A percentile compares a stretch with the other conserved stretches of the same genome.
These are phyloP conservation scores for Emergomyces orientalis DNA, from an alignment of 2,329 filamentous ascomycete genomes.

Conservation along the genomic window DNA sequence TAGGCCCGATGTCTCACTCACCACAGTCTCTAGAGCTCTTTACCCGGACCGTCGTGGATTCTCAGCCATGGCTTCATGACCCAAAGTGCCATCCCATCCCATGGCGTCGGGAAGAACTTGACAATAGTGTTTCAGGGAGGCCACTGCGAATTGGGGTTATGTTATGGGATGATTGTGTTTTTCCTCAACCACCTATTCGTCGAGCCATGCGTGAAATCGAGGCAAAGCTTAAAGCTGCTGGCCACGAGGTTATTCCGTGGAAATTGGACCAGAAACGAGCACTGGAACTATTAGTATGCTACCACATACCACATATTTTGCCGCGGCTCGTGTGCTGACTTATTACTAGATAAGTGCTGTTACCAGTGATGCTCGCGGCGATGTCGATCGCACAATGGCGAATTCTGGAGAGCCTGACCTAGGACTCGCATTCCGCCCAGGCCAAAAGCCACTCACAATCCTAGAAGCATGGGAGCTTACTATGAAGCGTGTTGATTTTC, in stretches of 20 bases:
- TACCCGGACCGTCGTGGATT: constrained; percentile 25
- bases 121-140: constrained; percentile 19
- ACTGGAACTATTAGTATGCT: constrained; percentile 3
- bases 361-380: constrained; percentile 48
- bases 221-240: constrained; percentile 44
- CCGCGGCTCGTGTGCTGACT: constrained; percentile 33
- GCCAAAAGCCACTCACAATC: constrained; percentile 4
- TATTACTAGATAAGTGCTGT: constrained; percentile 35
- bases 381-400: constrained; percentile 43
- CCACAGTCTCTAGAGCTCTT: constrained; percentile 20
- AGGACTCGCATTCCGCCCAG: constrained; percentile 22
- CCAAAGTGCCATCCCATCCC: constrained; percentile 28
- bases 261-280: constrained; percentile 13
- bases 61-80: constrained; percentile 31
- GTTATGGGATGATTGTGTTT: constrained; percentile 50
- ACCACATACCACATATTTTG: constrained; percentile 23
- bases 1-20: constrained; percentile 22
- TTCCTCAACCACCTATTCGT: constrained; percentile 51
- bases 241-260: constrained; percentile 21
- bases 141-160: constrained; percentile 51
- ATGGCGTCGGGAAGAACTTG: constrained; percentile 22
- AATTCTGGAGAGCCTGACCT: constrained; percentile 49
- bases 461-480: constrained; percentile 6
- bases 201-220: constrained; percentile 45
- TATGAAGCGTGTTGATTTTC: constrained; percentile 5